Evolutionary conservation across 2,329 filamentous ascomycete genomes (phyloP), one percentile per base, ranked within the genome.

Genomic region (Calonectria montana): DNA sequence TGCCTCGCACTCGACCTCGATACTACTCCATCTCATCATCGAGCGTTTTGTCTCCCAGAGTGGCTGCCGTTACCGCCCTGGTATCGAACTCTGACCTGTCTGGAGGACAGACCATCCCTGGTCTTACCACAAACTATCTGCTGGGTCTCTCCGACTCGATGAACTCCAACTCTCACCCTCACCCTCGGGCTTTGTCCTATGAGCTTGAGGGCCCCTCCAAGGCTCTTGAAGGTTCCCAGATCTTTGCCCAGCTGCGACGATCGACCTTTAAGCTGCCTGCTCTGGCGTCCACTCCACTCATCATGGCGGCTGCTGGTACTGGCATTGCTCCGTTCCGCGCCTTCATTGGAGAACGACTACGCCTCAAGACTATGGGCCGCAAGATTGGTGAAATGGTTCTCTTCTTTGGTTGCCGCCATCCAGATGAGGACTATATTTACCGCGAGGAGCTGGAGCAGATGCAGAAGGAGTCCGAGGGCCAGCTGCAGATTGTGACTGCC

Each of bases 11-110:
- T 85, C 87, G 88, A 12, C 84, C 89, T 29, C 87, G 89, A 15
- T 88, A 90, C 73, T 91, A 91, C 80, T 89, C 87, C 7, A 90
- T 91, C 73, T 91, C 89, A 0, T 90, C 88, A 0, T 90, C 88
- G 16, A 84, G 82, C 9, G 81, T 84, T 35, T 18, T 69, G 6
- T 65, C 65, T 2, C 61, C 65, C 12, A 35, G 65, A 12, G 61
- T 72, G 5, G 65, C 70, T 25, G 43, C 61, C 13, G 65, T 67
- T 1, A 69, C 65, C 3, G 70, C 65, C 2, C 37, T 72, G 7
- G 70, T 69, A 2, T 69, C 74, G n/a, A 71, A 59, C 50, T 65
- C 55, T 27, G 67, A 21, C 13, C 59, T 59, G 18, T 65, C 39
- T 18, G 57, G 21, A n/a, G 65, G 47, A 25, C 66, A 43, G 16